Percentiles rank a stretch among this genome's conserved stretches.
phyloP scores from a whole-genome alignment of 441 rosid genomes.

The Bocquillonia castaneifolia region DNA sequence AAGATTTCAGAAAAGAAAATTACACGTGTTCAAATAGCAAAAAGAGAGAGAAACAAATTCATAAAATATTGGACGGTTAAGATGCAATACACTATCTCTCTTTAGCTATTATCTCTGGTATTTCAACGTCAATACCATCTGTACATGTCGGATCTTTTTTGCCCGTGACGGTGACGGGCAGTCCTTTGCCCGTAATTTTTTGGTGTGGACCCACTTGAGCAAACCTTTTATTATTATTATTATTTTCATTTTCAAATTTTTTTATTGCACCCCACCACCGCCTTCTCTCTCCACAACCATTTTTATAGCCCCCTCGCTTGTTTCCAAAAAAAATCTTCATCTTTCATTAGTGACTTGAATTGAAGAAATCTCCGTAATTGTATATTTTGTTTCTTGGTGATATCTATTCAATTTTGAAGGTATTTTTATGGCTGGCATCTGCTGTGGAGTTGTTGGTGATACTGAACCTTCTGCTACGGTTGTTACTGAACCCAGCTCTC shows the following conservation, averaged over 20 bases:
- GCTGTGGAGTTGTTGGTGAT: slow-evolving; percentile 68
- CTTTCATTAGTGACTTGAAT: too few species aligned
- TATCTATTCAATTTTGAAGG: too few species aligned
- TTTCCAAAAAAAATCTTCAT: too few species aligned
- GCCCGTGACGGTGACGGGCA: slow-evolving; percentile 75
- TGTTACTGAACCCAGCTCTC: slow-evolving; percentile 39
- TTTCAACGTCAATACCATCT: slow-evolving; percentile 67
- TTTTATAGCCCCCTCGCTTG: slow-evolving; percentile 28
- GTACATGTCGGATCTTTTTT: slow-evolving; percentile 52
- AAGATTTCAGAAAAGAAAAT: not conserved
- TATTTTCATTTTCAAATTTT: not conserved
- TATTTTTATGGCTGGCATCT: slow-evolving; percentile 83
- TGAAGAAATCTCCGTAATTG: too few species aligned
- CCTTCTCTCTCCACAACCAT: slow-evolving; percentile 11
- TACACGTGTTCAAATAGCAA: slow-evolving; percentile 34
- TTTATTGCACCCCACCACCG: not conserved
- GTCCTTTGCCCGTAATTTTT: slow-evolving; percentile 52
- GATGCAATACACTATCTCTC: slow-evolving; percentile 35
- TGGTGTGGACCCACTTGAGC: slow-evolving; percentile 49
- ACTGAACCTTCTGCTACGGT: slow-evolving; percentile 41
- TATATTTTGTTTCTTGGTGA: too few species aligned
- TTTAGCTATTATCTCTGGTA: too few species aligned
- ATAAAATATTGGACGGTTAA: slow-evolving; percentile 41
- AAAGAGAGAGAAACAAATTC: slow-evolving; percentile 26
- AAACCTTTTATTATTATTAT: not conserved